phyloP scores from a whole-genome alignment of 164 flowering plant species.

The Umbilicus rupestris region DNA sequence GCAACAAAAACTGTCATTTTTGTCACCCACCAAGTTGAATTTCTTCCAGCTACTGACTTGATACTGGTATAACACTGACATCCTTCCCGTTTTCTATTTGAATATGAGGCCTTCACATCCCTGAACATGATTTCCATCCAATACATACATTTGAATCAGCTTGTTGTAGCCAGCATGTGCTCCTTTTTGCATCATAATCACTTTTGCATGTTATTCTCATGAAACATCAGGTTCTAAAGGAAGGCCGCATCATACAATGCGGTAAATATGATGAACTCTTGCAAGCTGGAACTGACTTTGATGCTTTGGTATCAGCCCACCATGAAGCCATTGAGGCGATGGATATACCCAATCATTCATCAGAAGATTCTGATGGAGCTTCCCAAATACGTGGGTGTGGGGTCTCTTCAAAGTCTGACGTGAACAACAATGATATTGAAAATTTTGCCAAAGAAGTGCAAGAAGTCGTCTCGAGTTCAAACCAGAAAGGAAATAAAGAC shows the following conservation, averaged over 20 bases:
- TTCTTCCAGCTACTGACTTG: slow-evolving; percentile 86
- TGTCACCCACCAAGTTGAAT: slow-evolving; percentile 99
- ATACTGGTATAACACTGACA: slow-evolving; percentile 56
- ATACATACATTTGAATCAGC: background rate
- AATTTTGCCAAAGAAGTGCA: slow-evolving; percentile 51
- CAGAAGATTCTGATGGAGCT: slow-evolving; percentile 59
- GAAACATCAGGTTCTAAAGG: slow-evolving; percentile 67
- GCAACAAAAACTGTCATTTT: slow-evolving; percentile 76
- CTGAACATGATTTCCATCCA: background rate
- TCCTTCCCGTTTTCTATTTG: background rate
- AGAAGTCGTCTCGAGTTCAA: slow-evolving; percentile 50
- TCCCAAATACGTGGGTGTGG: slow-evolving; percentile 21
- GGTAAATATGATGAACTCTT: slow-evolving; percentile 94
- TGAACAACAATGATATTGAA: slow-evolving; percentile 30
- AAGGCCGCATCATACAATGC: slow-evolving; percentile 77
- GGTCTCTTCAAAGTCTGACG: slow-evolving; percentile 27
- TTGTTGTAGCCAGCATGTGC: background rate
- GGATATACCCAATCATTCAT: slow-evolving; percentile 50
- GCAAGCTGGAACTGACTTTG: slow-evolving; percentile 90
- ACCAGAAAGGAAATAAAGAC: slow-evolving; percentile 66
- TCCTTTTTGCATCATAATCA: background rate
- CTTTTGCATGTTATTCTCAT: background rate
- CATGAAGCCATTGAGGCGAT: slow-evolving; percentile 92
- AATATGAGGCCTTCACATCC: background rate
- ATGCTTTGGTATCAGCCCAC: slow-evolving; percentile 74